These are phyloP conservation scores for Mycena sp. DNA, from an alignment of 1,284 basidiomycete genomes.

Conservation along the genomic window DNA sequence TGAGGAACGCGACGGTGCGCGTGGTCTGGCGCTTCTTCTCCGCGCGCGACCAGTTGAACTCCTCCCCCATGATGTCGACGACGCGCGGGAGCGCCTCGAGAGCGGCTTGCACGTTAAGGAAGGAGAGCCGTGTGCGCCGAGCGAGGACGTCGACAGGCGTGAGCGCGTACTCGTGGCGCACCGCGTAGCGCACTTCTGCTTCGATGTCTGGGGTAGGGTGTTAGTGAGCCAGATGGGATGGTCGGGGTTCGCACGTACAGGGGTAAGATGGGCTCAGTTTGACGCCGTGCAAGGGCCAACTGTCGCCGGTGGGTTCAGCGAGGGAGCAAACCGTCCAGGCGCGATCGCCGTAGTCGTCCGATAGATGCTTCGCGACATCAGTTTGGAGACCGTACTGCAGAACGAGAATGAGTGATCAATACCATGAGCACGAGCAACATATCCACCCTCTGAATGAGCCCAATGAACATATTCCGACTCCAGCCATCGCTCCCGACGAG, in stretches of 20 bases:
- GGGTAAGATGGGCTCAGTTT: slow-evolving; percentile 84
- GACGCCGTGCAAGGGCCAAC: slow-evolving; percentile 89
- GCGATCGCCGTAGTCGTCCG: slow-evolving; percentile 95
- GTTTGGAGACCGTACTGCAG: slow-evolving; percentile 86
- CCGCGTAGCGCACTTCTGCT: slow-evolving; percentile 93
- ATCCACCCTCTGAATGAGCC: slow-evolving; percentile 87
- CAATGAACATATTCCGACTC: slow-evolving; percentile 97
- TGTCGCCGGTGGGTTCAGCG: slow-evolving; percentile 79
- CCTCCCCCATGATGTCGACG: slow-evolving; percentile 91
- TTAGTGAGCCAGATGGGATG: neutral
- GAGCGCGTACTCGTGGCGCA: slow-evolving; percentile 90
- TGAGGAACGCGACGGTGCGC: slow-evolving; percentile 71
- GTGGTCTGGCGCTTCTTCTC: slow-evolving; percentile 58
- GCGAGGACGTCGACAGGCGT: slow-evolving; percentile 94
- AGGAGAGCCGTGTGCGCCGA: slow-evolving; percentile 90
- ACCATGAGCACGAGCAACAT: slow-evolving; percentile 19
- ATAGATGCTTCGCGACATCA: slow-evolving; percentile 93
- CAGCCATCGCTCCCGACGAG: slow-evolving; percentile 95
- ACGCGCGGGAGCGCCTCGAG: slow-evolving; percentile 88
- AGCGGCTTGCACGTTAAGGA: slow-evolving; percentile 92
- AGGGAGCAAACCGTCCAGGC: slow-evolving; percentile 94
- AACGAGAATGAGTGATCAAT: slow-evolving; percentile 3
- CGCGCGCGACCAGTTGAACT: slow-evolving; percentile 79
- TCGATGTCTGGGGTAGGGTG: slow-evolving; percentile 74
- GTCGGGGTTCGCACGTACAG: slow-evolving; percentile 54